Evolutionary conservation across 129 eudicot genomes (phyloP).

Genomic region (Flaveria bidentis): DNA sequence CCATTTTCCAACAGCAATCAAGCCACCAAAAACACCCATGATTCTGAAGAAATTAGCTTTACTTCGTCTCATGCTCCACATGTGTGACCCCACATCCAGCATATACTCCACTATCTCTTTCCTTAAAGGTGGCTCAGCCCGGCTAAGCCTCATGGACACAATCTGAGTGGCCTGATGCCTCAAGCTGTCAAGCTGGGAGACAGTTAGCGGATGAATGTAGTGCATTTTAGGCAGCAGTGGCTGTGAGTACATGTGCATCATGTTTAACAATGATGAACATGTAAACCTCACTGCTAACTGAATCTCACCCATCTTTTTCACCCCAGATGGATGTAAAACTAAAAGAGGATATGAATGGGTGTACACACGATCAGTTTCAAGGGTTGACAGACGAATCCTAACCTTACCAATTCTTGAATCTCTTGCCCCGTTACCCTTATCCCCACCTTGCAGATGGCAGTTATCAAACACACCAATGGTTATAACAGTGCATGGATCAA

Average conservation of each 20-base stretch:
- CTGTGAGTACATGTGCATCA: slow-evolving; percentile 70
- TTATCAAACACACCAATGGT: slow-evolving; percentile 69
- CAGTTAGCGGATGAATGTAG: slow-evolving; percentile 58
- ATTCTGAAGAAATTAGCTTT: slow-evolving; percentile 66
- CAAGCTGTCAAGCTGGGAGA: slow-evolving; percentile 53
- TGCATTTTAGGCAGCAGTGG: slow-evolving; percentile 69
- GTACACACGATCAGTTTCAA: slow-evolving; percentile 64
- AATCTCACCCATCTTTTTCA: slow-evolving; percentile 74
- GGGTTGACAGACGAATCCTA: slow-evolving; percentile 60
- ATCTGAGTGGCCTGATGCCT: slow-evolving; percentile 61
- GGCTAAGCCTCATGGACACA: slow-evolving; percentile 51
- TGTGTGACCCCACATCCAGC: slow-evolving; percentile 68
- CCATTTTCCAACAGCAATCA: slow-evolving; percentile 57
- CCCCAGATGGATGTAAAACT: slow-evolving; percentile 62
- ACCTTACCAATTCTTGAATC: slow-evolving; percentile 68
- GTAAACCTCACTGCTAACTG: slow-evolving; percentile 68
- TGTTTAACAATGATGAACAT: slow-evolving; percentile 55
- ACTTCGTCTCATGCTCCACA: slow-evolving; percentile 83
- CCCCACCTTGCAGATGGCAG: slow-evolving; percentile 60
- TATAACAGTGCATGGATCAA: slow-evolving; percentile 65
- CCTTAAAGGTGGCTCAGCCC: slow-evolving; percentile 64
- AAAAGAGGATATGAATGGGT: slow-evolving; percentile 68
- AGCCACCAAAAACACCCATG: slow-evolving; percentile 48
- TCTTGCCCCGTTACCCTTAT: slow-evolving; percentile 49
- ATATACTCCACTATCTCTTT: slow-evolving; percentile 66